Percentiles rank a stretch among this genome's conserved stretches.
These are phyloP conservation scores for Ceratocystis smalleyi DNA, from an alignment of 2,329 filamentous ascomycete genomes.

Conservation along the genomic window DNA sequence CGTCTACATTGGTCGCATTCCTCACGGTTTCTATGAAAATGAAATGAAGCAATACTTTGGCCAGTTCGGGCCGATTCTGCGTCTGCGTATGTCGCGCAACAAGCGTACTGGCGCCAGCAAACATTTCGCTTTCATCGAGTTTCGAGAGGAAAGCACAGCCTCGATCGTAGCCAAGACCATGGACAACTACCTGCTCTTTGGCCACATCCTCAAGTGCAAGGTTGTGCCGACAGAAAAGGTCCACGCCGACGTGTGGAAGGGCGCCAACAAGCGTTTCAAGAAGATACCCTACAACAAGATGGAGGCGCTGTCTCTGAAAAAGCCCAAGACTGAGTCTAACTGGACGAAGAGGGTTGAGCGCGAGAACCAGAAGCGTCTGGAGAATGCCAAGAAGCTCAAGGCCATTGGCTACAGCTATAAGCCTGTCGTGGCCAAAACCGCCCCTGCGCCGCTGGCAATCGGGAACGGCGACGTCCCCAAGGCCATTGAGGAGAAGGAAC, in stretches of 20 bases:
- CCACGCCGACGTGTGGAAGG: slow-evolving; percentile 73
- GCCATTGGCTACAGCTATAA: slow-evolving; percentile 72
- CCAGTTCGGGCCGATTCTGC: slow-evolving; percentile 74
- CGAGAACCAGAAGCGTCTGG: slow-evolving; percentile 54
- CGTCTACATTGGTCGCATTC: slow-evolving; percentile 79
- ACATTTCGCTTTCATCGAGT: slow-evolving; percentile 93
- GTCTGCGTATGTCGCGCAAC: slow-evolving; percentile 74
- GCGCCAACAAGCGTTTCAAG: slow-evolving; percentile 82
- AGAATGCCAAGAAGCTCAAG: slow-evolving; percentile 60
- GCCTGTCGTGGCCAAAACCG: slow-evolving; percentile 51
- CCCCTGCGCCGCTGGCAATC: slow-evolving; percentile 28
- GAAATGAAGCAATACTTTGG: slow-evolving; percentile 88
- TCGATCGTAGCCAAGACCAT: slow-evolving; percentile 89
- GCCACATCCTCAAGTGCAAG: slow-evolving; percentile 82
- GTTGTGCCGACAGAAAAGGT: slow-evolving; percentile 60
- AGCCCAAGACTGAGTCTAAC: slow-evolving; percentile 54
- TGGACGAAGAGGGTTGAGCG: slow-evolving; percentile 63
- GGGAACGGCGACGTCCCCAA: slow-evolving; percentile 26
- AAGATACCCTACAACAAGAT: slow-evolving; percentile 76
- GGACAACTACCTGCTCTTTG: slow-evolving; percentile 93
- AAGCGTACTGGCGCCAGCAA: slow-evolving; percentile 80
- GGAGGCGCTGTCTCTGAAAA: slow-evolving; percentile 57
- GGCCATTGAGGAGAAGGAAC: slow-evolving; percentile 26
- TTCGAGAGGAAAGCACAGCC: slow-evolving; percentile 59
- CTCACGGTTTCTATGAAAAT: slow-evolving; percentile 89